Base-by-base conservation (phyloP, 2,329 filamentous ascomycete genomes). In the Cercospora janseana region DNA sequence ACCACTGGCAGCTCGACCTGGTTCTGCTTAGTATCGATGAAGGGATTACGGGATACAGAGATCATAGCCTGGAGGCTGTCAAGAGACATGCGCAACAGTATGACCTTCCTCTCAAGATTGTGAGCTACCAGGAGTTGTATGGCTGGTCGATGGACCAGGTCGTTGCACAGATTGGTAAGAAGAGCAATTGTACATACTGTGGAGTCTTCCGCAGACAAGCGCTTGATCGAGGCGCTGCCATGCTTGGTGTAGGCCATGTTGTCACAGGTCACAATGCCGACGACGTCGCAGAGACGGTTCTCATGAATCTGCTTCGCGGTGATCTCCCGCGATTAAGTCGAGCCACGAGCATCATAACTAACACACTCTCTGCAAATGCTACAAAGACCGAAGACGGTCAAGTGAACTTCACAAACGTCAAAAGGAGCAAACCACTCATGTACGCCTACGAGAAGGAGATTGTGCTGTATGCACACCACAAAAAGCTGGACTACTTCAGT, bases 91-190 rank as follows among this genome's bases (percentile, higher is more conserved):
- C 91, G 0, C 69, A 80, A 9, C 90, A 97, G 69, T 96, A 97
- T 71, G 83, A 86, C 1, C 94, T 98, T 86, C 83, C 87, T 0
- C 74, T 98, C 41, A 88, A 89, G 61, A 95, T 98, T 49, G 82
- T 98, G 42, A 90, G 92, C 42, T 98, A 98, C 64, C 86, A 85
- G 46, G 87, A 96, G 64, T 76, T 98, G 7, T 98, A 98, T 68
- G 93, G 92, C 6, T 98, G 93, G 93, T 96, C 91, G 1, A 98
- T 98, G 93, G 93, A 98, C 65, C 89, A 97, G 66, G 93, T 98
- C 7, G 94, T 98, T 3, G 87, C 91, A 63, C 88, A 92, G 40
- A 87, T 98, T 43, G 93, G 93, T 10, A 97, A 96, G 74, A 97
- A 96, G 70, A 91, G 92, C 23, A 98, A 98, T 70, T 98, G 93